Evolutionary conservation across 164 flowering plant species (phyloP).

Genomic region (Sextonia rubra): DNA sequence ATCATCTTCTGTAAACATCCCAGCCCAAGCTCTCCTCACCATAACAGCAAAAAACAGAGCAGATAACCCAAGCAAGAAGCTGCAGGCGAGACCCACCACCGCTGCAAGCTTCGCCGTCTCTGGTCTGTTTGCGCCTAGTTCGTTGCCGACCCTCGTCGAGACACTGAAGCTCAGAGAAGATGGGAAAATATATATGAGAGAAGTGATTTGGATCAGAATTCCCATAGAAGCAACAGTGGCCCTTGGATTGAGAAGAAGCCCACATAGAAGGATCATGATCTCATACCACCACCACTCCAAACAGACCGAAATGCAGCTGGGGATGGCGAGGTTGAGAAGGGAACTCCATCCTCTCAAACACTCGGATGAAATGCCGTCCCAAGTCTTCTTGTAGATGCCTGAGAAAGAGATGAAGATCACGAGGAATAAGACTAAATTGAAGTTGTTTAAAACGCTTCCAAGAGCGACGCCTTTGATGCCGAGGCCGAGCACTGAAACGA

Average conservation of each 20-base stretch:
- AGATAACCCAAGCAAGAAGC: slow-evolving; percentile 45
- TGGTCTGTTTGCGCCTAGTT: slow-evolving; percentile 64
- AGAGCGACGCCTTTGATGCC: slow-evolving; percentile 68
- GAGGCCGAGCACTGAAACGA: slow-evolving; percentile 42
- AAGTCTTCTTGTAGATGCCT: slow-evolving; percentile 41
- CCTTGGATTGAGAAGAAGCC: slow-evolving; percentile 50
- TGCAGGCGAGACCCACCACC: slow-evolving; percentile 33
- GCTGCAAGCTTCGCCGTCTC: slow-evolving; percentile 43
- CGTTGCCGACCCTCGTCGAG: slow-evolving; percentile 70
- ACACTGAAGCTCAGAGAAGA: slow-evolving; percentile 69
- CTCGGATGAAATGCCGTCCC: slow-evolving; percentile 45
- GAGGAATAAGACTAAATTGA: slow-evolving; percentile 49
- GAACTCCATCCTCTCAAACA: slow-evolving; percentile 46
- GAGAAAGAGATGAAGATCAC: slow-evolving; percentile 38
- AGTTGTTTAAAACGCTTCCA: slow-evolving; percentile 48
- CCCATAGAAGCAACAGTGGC: slow-evolving; percentile 87
- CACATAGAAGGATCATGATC: slow-evolving; percentile 72
- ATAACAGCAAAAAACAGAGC: slow-evolving; percentile 44
- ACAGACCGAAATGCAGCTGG: slow-evolving; percentile 78
- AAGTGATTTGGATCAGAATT: slow-evolving; percentile 65
- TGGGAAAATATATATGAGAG: slow-evolving; percentile 79
- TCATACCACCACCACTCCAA: slow-evolving; percentile 96
- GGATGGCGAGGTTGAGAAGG: slow-evolving; percentile 51
- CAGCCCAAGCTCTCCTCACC: slow-evolving; percentile 62
- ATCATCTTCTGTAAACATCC: slow-evolving; percentile 49